Conservation (phyloP, 108 stramenopile species). For the Poteriospumella lacustris region DNA sequence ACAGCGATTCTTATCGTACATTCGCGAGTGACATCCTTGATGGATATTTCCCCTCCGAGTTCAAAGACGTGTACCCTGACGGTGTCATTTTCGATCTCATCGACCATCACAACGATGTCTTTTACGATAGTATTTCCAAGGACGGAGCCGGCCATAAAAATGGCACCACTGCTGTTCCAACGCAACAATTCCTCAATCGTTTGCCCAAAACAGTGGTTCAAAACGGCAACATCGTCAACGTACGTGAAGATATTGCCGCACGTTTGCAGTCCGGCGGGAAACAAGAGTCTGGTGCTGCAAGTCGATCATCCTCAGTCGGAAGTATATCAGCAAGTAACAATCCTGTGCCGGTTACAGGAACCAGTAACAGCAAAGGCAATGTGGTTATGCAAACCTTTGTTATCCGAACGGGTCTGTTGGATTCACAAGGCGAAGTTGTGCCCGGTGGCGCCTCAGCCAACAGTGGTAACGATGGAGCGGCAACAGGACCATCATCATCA, state of each 20-base stretch:
- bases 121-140: no score
- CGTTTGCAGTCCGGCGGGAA: neutral
- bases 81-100: conserved; percentile 41
- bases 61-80: conserved; percentile 31
- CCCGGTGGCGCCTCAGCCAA: neutral
- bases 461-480: neutral
- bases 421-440: neutral
- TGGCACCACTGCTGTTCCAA: neutral
- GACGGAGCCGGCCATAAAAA: neutral
- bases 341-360: no score
- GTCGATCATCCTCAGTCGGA: no score
- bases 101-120: neutral
- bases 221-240: conserved; percentile 10
- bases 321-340: no score
- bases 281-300: neutral
- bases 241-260: conserved; percentile 4
- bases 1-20: neutral
- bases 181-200: neutral
- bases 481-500: no score
- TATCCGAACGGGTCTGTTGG: neutral
- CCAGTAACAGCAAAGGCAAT: neutral
- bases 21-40: conserved; percentile 43
- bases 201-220: conserved; percentile 11
- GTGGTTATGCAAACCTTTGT: neutral
- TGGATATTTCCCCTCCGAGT: conserved; percentile 47